These are phyloP conservation scores for Fusarium duplospermum DNA, from an alignment of 2,329 filamentous ascomycete species.

Conservation along the genomic window DNA sequence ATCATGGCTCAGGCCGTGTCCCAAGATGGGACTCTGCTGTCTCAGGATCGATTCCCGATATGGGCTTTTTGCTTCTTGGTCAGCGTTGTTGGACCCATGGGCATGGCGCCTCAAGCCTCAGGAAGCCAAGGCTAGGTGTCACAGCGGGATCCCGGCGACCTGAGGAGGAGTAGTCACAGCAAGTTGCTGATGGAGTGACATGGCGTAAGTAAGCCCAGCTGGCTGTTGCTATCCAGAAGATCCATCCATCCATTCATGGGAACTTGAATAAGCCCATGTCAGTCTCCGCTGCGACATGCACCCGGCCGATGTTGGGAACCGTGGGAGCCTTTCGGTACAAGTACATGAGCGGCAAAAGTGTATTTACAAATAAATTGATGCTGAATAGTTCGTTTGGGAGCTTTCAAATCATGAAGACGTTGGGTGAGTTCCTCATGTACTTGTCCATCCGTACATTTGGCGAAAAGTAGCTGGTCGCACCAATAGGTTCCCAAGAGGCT, in stretches of 20 bases:
- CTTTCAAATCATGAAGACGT: not conserved
- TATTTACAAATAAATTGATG: not conserved
- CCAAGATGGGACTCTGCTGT: not conserved
- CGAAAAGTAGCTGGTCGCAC: not conserved
- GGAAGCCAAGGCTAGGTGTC: not conserved
- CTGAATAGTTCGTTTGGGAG: not conserved
- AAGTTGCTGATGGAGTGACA: slow-evolving; percentile 9
- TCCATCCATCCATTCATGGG: not conserved
- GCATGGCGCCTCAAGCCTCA: not conserved
- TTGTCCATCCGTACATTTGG: not conserved
- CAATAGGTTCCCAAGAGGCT: not conserved
- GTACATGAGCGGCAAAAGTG: not conserved
- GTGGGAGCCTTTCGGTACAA: not conserved
- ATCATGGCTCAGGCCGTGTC: slow-evolving; percentile 4
- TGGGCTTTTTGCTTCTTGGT: slow-evolving; percentile 1
- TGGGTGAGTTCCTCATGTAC: not conserved
- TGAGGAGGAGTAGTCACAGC: not conserved
- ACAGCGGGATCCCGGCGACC: slow-evolving; percentile 8
- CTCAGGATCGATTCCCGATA: not conserved
- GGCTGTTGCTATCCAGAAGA: not conserved
- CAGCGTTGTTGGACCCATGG: not conserved
- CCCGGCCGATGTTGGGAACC: slow-evolving; percentile 13
- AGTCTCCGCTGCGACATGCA: slow-evolving; percentile 20
- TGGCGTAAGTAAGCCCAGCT: not conserved
- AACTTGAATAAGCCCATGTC: not conserved